A percentile compares a stretch with the other conserved stretches of the same genome.
Evolutionary conservation across 352 stramenopile species (phyloP).

Genomic region (Phytophthora uliginosa): DNA sequence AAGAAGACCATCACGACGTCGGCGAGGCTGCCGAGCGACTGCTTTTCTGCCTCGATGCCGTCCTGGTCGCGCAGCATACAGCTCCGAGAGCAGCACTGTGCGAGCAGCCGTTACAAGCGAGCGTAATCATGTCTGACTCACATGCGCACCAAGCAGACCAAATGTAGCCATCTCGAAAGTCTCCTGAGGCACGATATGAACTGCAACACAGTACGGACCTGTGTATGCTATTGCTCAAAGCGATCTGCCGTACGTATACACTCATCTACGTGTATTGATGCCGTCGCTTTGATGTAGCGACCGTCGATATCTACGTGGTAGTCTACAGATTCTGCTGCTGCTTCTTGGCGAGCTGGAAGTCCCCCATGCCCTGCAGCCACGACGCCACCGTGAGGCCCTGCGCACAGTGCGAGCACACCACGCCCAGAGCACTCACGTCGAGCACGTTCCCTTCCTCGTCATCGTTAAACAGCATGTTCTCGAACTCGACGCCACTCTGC

Average conservation of each 20-base stretch:
- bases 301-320: neutral
- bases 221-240: too few species aligned
- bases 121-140: too few species aligned
- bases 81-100: too few species aligned
- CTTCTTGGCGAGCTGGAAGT: conserved; percentile 65
- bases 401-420: conserved; percentile 79
- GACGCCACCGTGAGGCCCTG: conserved; percentile 71
- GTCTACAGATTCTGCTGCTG: conserved; percentile 12
- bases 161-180: too few species aligned
- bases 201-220: too few species aligned
- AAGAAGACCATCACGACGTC: too few species aligned
- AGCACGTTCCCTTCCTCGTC: conserved; percentile 87
- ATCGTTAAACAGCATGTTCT: conserved; percentile 98
- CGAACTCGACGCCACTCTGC: conserved; percentile 88
- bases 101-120: too few species aligned
- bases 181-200: too few species aligned
- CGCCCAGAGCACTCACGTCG: conserved; percentile 69
- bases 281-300: neutral
- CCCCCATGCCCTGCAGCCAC: conserved; percentile 77
- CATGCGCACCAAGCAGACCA: too few species aligned
- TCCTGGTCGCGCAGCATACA: too few species aligned
- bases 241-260: neutral
- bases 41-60: too few species aligned
- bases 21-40: too few species aligned
- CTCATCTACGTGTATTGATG: conserved; percentile 6